Evolutionary conservation across 768 basidiomycete genomes (phyloP).

Genomic region (Podaxis carcinomalis): DNA sequence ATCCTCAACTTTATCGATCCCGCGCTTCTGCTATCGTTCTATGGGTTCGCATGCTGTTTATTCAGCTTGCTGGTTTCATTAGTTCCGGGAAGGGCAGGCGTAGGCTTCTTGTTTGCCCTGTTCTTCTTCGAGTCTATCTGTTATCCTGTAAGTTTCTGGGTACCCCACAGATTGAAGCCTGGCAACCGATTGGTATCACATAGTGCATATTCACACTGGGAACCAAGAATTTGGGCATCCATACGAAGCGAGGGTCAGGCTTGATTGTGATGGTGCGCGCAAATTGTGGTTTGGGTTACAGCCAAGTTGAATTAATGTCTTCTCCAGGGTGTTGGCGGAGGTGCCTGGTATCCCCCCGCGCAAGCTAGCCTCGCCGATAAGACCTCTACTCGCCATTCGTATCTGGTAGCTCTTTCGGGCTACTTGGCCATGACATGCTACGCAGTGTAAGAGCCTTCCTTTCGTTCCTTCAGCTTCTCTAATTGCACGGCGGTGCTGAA

Average conservation of each 20-base stretch:
- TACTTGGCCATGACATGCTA: conserved; percentile 56
- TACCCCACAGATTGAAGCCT: neutral
- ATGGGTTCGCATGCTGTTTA: conserved; percentile 45
- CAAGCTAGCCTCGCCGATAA: conserved; percentile 53
- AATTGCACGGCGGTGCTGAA: neutral
- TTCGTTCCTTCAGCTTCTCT: neutral
- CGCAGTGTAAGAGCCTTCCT: conserved; percentile 40
- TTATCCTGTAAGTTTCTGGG: conserved; percentile 44
- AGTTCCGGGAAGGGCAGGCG: conserved; percentile 46
- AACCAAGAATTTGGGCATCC: conserved; percentile 57
- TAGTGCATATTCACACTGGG: conserved; percentile 61
- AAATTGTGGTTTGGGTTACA: conserved; percentile 11
- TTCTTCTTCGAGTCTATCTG: conserved; percentile 80
- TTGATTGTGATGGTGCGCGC: conserved; percentile 56
- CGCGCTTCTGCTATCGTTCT: conserved; percentile 53
- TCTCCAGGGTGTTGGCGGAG: conserved; percentile 49
- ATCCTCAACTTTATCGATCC: conserved; percentile 64
- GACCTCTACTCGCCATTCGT: conserved; percentile 47
- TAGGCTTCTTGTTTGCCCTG: conserved; percentile 57
- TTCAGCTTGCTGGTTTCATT: conserved; percentile 50
- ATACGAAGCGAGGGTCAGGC: conserved; percentile 60
- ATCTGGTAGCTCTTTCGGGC: conserved; percentile 56
- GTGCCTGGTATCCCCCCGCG: conserved; percentile 66
- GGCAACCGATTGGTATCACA: neutral
- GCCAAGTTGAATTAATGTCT: neutral